Conservation (phyloP, 176 grass and related monocot species). For the Hyparrhenia diplandra region DNA sequence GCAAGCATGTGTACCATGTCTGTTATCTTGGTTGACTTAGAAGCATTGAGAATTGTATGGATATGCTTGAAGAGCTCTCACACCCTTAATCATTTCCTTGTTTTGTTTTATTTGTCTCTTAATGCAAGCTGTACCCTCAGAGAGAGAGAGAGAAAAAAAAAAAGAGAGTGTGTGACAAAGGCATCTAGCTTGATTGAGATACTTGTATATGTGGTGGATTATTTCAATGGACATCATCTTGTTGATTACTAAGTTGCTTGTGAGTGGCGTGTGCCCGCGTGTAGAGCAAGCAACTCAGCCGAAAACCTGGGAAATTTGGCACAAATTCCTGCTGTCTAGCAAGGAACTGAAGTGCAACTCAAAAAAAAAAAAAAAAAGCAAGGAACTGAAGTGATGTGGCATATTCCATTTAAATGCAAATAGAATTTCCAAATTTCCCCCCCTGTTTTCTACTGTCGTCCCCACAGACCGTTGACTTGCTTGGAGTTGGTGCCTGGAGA, state of each 20-base stretch:
- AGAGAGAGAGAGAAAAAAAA: no score
- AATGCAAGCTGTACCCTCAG: not conserved
- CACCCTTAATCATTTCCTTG: not conserved
- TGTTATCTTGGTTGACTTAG: no score
- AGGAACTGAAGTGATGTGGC: not conserved
- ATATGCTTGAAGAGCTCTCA: not conserved
- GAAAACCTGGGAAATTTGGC: not conserved
- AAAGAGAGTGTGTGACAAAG: no score
- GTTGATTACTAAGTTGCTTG: not conserved
- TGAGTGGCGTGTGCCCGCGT: not conserved
- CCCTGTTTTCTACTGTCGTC: not conserved
- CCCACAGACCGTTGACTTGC: slow-evolving; percentile 21
- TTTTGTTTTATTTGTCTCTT: not conserved
- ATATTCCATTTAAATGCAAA: not conserved
- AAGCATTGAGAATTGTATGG: not conserved
- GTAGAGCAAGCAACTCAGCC: not conserved
- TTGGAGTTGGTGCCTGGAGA: no score
- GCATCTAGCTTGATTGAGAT: not conserved
- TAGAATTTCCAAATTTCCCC: not conserved
- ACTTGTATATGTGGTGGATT: not conserved
- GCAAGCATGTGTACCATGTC: no score
- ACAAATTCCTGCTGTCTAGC: not conserved
- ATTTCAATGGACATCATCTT: not conserved
- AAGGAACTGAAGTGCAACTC: no score
- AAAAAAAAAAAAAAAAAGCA: no score